Base-by-base conservation (phyloP, 768 basidiomycete species). In the Coprinellus micaceus region DNA sequence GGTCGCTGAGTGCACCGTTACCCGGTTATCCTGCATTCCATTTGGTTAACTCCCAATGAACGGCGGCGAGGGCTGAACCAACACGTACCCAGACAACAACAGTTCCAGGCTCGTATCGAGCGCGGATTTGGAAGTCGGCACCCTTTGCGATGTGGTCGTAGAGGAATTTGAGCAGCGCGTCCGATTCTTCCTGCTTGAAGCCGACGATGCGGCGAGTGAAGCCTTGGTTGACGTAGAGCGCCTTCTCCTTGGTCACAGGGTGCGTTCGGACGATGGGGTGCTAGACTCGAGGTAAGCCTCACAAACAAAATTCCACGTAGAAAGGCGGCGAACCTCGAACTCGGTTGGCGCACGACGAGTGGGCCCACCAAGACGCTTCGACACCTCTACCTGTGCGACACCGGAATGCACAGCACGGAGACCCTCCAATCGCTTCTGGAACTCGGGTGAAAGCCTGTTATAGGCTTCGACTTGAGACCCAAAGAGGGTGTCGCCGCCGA, bases 171-270 rank as follows among this genome's bases (percentile, higher is more conserved):
- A 82, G 68, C 21, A 83, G 71, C 54, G 73, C 75, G 30, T 82
- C 80, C 13, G 79, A 81, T 62, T 82, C 82, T 60, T 82, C 80
- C 7, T 68, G 40, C 57, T 78, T 79, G 71, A 72, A 81, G 4
- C 82, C 81, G 33, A 82, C 80, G 62, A 83, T 82, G 58, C 71
- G 72, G 21, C 68, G 65, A 2, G 81, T 81, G 72, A 82, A 82
- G 25, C 75, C 78, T 52, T 72, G 74, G 66, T 83, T 82, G 67
- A 84, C 70, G 61, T 81, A 82, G 28, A 85, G 70, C 2, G 79
- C 80, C 66, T 84, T 83, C 64, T 83, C 78, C 19, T 82, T 82
- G 0, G 84, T 85, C 1, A 78, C 79, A 15, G 84, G 84, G 65
- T 84, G 83, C 19, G 72, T 67, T 55, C 83, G 78, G 53, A 84